Conservation (phyloP, 2,329 filamentous ascomycete species). For the Ophiosphaerella korrae region DNA sequence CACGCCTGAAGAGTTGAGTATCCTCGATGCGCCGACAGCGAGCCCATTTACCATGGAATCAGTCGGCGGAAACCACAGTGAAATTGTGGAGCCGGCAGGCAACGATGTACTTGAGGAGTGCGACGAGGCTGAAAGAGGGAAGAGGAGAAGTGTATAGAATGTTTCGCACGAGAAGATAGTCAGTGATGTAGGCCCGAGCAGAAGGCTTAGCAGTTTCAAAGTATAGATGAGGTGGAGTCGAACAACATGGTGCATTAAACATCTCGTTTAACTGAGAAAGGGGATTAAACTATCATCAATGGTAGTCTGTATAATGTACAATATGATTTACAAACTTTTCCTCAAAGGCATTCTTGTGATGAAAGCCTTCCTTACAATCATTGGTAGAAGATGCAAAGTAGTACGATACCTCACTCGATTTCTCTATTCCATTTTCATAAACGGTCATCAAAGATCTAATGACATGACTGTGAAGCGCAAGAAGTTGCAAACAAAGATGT, state of each 20-base stretch:
- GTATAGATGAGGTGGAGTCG: not conserved
- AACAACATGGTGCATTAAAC: not conserved
- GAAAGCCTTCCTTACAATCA: no score
- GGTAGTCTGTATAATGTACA: no score
- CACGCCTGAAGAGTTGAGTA: conserved; percentile 52
- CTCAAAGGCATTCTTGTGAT: no score
- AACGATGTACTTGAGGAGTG: conserved; percentile 24
- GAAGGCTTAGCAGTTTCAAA: not conserved
- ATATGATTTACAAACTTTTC: no score
- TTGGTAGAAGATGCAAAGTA: no score
- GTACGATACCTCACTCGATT: no score
- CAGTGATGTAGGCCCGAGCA: conserved; percentile 7
- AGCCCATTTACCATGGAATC: conserved; percentile 60
- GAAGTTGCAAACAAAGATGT: no score
- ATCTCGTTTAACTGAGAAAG: no score
- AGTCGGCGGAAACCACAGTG: conserved; percentile 55
- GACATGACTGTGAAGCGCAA: no score
- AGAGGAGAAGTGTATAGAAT: conserved; percentile 18
- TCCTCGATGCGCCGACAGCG: conserved; percentile 61
- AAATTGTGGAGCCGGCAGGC: conserved; percentile 14
- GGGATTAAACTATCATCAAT: no score
- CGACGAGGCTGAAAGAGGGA: conserved; percentile 35
- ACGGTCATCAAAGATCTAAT: no score
- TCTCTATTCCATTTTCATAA: no score
- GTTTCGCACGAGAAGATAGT: conserved; percentile 6